Base-by-base conservation (phyloP, 805 yeast species). In the Candida broadrunensis region DNA sequence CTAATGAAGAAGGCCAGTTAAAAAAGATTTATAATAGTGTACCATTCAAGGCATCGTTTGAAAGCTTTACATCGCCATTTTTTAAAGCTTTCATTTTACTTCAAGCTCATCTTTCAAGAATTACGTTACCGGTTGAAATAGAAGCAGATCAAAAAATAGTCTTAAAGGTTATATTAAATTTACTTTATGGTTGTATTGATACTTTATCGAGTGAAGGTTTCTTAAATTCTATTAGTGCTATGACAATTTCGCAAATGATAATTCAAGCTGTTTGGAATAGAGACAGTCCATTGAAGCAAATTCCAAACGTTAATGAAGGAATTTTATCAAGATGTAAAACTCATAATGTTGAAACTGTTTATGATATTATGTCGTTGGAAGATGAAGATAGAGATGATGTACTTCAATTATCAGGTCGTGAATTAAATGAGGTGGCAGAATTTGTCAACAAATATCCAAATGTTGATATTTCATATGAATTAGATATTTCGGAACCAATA, bases 381-480 rank as follows among this genome's bases (percentile, higher is more conserved):
- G 95, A 91, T 61, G 84, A 88, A 41, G 87, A 58, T 42, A 67
- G 91, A 40, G 81, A 77, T 38, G 72, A 73, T 12, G 64, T 90
- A 1, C 65, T 91, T 44, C 79, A 77, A 16, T 63, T 83, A 46
- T 58, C 55, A 12, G 78, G 75, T 2, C 58, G 57, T 2, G 65
- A 79, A 45, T 63, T 90, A 50, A 67, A 72, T 30, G 72, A 70
- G 18, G 89, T 91, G 37, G 97, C 97, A 0, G 79, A 79, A 14
- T 93, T 91, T 68, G 95, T 89, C 39, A 93, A 93, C 61, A 79
- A 76, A 46, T 93, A 85, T 60, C 99, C 99, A 12, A 86, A 85
- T 55, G 70, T 93, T 40, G 97, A 91, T 46, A 54, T 83, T 9
- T 65, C 76, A 3, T 83, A 80, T 51, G 70, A 73, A 25, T 38